phyloP scores from a whole-genome alignment of 192 early-diverging fungal species.

The Haplosporangium gracile region DNA sequence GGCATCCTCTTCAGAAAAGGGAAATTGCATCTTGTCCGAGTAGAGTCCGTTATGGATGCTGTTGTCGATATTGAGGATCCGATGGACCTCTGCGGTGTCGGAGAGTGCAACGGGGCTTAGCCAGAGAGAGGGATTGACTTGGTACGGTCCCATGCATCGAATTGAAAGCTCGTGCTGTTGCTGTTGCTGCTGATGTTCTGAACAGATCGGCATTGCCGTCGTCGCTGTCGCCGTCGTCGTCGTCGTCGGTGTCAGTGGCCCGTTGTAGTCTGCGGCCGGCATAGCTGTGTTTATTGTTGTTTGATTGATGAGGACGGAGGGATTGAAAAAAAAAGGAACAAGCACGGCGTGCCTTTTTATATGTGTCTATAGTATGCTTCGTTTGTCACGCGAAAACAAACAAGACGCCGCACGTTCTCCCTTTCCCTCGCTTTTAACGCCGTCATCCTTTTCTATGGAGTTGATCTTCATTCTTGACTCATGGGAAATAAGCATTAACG shows the following conservation, averaged over 20 bases:
- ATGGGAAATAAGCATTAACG: not conserved
- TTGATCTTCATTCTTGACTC: not conserved
- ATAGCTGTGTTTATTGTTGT: not conserved
- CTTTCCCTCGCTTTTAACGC: not conserved
- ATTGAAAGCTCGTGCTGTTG: not conserved
- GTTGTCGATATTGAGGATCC: constrained; percentile 35
- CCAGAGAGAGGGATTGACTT: constrained; percentile 17
- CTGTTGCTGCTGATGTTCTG: not conserved
- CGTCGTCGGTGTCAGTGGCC: not conserved
- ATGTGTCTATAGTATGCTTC: too few relatives aligned
- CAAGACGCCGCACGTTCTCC: not conserved
- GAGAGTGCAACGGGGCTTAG: constrained; percentile 18
- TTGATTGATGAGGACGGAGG: not conserved
- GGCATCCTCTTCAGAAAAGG: constrained; percentile 25
- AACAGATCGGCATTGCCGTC: not conserved
- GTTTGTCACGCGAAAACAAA: not conserved
- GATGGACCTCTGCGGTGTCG: constrained; percentile 23
- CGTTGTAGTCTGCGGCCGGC: not conserved
- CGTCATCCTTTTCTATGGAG: not conserved
- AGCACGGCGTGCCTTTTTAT: too few relatives aligned
- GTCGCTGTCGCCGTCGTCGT: not conserved
- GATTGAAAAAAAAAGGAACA: not conserved
- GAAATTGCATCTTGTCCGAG: constrained; percentile 23
- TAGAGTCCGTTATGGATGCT: constrained; percentile 25
- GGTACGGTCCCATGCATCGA: constrained; percentile 25